A percentile compares a stretch with the other conserved stretches of the same genome.
Conservation (phyloP, 768 basidiomycete species). For the Tulasnella sp. region DNA sequence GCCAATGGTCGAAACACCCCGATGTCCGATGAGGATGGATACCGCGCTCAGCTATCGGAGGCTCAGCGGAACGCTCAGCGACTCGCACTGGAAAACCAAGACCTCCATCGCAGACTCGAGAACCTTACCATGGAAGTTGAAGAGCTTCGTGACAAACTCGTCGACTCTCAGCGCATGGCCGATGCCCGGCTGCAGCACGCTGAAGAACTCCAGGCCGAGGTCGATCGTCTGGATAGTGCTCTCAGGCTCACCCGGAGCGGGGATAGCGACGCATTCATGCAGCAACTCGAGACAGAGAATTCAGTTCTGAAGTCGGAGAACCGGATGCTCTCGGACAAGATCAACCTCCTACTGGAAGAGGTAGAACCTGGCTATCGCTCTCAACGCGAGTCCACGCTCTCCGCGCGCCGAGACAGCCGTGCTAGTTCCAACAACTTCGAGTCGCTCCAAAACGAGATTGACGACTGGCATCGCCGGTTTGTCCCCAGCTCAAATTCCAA, state of each 20-base stretch:
- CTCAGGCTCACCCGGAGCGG: conserved; percentile 64
- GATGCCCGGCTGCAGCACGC: conserved; percentile 72
- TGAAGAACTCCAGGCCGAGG: conserved; percentile 75
- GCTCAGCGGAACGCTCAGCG: conserved; percentile 72
- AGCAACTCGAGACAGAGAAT: conserved; percentile 82
- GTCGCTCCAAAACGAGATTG: conserved; percentile 73
- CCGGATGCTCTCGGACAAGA: conserved; percentile 86
- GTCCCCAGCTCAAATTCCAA: conserved; percentile 69
- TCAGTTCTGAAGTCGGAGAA: conserved; percentile 75
- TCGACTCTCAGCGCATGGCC: conserved; percentile 70
- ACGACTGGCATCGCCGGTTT: conserved; percentile 82
- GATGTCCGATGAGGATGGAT: conserved; percentile 59
- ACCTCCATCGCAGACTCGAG: conserved; percentile 68
- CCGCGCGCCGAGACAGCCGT: conserved; percentile 58
- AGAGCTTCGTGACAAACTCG: conserved; percentile 62
- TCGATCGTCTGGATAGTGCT: conserved; percentile 70
- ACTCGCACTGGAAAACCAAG: conserved; percentile 69
- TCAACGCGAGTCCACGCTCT: conserved; percentile 7
- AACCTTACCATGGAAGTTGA: conserved; percentile 72
- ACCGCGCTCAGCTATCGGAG: conserved; percentile 68
- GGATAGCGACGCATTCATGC: conserved; percentile 71
- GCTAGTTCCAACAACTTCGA: conserved; percentile 85
- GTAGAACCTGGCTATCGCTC: conserved; percentile 58
- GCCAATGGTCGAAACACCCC: conserved; percentile 78
- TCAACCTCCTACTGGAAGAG: conserved; percentile 77